Base-by-base conservation (phyloP, 306 rosid genomes). In the Inga laurina region DNA sequence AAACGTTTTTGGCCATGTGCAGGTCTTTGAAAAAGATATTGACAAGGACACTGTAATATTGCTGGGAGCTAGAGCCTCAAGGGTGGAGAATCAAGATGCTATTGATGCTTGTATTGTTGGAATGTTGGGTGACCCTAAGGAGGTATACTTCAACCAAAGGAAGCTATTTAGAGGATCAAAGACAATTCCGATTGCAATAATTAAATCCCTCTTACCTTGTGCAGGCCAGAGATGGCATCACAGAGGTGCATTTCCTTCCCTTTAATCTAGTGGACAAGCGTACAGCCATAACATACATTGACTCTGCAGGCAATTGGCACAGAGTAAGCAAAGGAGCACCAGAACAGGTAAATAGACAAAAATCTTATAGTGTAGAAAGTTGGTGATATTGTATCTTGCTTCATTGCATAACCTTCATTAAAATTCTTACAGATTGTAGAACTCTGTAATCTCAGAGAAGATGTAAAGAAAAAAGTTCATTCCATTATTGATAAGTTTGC, bases 281-380 rank as follows among this genome's bases (percentile, higher is more conserved):
- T 81, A 93, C 98, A 10, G 98, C 98, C 80, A 91, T 95, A 52
- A 93, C 98, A 79, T 95, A 91, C 83, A 84, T 88, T 5, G 98
- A 95, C 80, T 2, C 64, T 12, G 54, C 85, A 0, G 92, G 95
- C n/a, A 90, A 89, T 8, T 95, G 98, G 98, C 90, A 88, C 78
- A 76, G 98, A 76, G 92, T 90, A 21, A 95, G 97, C 93, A 95
- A 95, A 86, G 98, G 97, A 14, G 98, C 98, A 72, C 98, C 97
- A 3, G 98, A 95, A 83, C 98, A 94, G 92, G 98, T 94, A 79
- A 43, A 51, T 61, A 35, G 5, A 78, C 69, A 44, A 5, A 71
- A 10, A 43, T 32, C 71, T 15, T 32, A 32, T 32, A 65, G 69
- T 32, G 21, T 5, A 65, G 21, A 65, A 65, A 14, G 21, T 32